Evolutionary conservation across 805 yeast genomes (phyloP).

Genomic region (Huiozyma sinensis): DNA sequence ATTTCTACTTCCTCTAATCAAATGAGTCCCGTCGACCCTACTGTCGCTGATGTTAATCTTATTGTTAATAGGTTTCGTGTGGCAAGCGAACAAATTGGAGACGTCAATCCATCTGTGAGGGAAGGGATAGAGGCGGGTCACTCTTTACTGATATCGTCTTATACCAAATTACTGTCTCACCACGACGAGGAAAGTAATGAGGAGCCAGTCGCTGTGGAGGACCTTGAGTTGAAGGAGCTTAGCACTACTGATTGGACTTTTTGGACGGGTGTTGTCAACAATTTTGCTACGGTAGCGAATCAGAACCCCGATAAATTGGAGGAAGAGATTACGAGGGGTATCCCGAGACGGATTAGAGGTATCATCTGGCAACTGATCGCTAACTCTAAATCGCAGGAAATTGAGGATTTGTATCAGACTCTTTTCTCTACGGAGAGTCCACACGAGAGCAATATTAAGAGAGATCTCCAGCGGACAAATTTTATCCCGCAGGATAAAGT

Average conservation of each 20-base stretch:
- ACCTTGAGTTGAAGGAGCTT: constrained; percentile 31
- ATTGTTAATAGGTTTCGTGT: constrained; percentile 50
- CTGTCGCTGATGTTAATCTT: constrained; percentile 41
- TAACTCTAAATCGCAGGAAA: constrained; percentile 54
- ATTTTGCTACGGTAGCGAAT: constrained; percentile 58
- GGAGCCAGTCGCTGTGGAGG: constrained; percentile 3
- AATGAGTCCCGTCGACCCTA: neutral
- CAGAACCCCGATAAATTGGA: constrained; percentile 50
- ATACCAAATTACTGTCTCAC: constrained; percentile 15
- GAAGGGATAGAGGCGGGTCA: constrained; percentile 42
- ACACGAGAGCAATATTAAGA: constrained; percentile 64
- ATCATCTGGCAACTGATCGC: constrained; percentile 88
- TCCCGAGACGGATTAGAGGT: constrained; percentile 79
- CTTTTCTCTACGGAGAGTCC: constrained; percentile 45
- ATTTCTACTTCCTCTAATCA: no score
- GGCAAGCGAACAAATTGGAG: constrained; percentile 39
- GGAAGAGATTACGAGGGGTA: constrained; percentile 57
- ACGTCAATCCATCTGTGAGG: constrained; percentile 41
- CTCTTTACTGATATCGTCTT: constrained; percentile 31
- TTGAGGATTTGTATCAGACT: constrained; percentile 24
- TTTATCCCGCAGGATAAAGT: constrained; percentile 56
- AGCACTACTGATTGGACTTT: constrained; percentile 62
- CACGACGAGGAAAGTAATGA: constrained; percentile 7
- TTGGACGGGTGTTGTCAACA: constrained; percentile 76
- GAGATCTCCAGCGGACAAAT: constrained; percentile 80